Evolutionary conservation across 1,284 basidiomycete species (phyloP).

Genomic region (Ceratobasidium sp.): DNA sequence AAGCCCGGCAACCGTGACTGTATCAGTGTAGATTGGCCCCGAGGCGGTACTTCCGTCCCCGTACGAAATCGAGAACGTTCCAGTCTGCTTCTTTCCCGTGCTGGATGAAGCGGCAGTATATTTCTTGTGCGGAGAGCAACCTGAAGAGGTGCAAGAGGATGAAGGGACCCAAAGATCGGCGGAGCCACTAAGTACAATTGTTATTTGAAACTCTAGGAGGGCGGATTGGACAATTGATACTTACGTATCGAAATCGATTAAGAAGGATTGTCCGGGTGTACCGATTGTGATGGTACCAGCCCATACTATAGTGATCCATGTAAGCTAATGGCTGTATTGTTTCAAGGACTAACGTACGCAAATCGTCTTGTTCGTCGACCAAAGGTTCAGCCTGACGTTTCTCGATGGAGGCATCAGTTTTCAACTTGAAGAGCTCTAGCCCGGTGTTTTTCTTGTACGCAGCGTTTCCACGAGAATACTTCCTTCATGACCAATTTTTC

Average conservation of each 20-base stretch:
- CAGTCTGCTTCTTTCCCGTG: slow-evolving; percentile 27
- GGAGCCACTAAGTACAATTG: slow-evolving; percentile 5
- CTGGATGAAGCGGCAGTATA: slow-evolving; percentile 21
- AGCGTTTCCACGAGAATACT: slow-evolving; percentile 39
- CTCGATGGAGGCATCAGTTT: background rate
- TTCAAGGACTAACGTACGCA: slow-evolving; percentile 3
- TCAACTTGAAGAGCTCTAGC: slow-evolving; percentile 19
- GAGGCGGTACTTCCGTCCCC: slow-evolving; percentile 69
- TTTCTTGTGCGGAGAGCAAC: slow-evolving; percentile 34
- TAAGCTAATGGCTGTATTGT: background rate
- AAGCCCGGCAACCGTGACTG: slow-evolving; percentile 60
- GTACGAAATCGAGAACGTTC: slow-evolving; percentile 65
- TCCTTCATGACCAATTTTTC: background rate
- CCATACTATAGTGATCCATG: slow-evolving; percentile 18
- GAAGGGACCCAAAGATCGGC: slow-evolving; percentile 43
- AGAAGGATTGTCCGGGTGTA: slow-evolving; percentile 45
- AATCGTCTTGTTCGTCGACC: slow-evolving; percentile 27
- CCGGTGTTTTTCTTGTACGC: slow-evolving; percentile 37
- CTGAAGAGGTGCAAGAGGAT: slow-evolving; percentile 26
- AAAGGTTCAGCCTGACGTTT: slow-evolving; percentile 39
- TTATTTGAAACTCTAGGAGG: background rate
- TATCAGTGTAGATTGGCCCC: slow-evolving; percentile 69
- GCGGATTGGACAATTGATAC: background rate
- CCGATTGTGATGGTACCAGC: slow-evolving; percentile 44
- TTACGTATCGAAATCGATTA: slow-evolving; percentile 48